A percentile compares a stretch with the other conserved stretches of the same genome.
Conservation (phyloP, 2,329 filamentous ascomycete genomes). For the Colletotrichum abscissum region DNA sequence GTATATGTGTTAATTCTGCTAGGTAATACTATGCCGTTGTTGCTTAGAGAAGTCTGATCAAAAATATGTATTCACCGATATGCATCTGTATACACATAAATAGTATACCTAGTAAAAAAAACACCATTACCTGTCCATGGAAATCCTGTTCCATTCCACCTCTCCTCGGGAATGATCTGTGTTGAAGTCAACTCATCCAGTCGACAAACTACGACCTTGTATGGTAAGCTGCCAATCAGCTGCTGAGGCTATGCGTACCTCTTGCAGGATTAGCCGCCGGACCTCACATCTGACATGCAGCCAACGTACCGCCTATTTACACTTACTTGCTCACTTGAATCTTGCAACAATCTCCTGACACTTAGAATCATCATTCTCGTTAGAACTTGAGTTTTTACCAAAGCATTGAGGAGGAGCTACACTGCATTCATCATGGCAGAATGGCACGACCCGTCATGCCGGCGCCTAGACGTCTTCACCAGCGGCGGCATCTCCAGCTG, state of each 20-base stretch:
- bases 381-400: not conserved
- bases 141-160: not conserved
- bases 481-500: conserved; percentile 1
- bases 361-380: not conserved
- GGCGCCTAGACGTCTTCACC: not conserved
- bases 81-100: no score
- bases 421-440: not conserved
- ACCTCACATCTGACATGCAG: not conserved
- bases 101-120: no score
- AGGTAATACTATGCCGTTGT: no score
- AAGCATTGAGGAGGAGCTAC: not conserved
- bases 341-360: not conserved
- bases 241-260: not conserved
- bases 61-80: no score
- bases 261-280: not conserved
- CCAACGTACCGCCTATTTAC: not conserved
- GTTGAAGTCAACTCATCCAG: not conserved
- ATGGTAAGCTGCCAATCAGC: not conserved
- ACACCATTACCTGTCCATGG: not conserved
- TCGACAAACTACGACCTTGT: not conserved
- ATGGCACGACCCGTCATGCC: conserved; percentile 15
- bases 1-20: no score
- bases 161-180: not conserved
- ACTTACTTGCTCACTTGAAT: not conserved
- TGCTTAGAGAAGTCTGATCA: no score